Percentiles rank a stretch among this genome's conserved stretches.
These are phyloP conservation scores for Globisporangium uncinulatum DNA, from an alignment of 352 stramenopile species.

Conservation along the genomic window DNA sequence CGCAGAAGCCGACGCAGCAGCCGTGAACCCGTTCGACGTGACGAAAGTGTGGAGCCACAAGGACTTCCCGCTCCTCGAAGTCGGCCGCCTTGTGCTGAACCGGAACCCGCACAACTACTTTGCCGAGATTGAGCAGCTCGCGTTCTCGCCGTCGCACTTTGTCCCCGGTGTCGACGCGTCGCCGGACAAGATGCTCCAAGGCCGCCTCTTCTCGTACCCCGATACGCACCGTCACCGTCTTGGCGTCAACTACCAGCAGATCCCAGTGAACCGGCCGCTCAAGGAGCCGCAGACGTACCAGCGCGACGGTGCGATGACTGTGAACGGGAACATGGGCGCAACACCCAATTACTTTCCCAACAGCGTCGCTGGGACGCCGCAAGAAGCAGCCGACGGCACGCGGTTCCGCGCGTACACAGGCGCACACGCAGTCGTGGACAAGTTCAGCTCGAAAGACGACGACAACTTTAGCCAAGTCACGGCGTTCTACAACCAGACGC, in stretches of 20 bases:
- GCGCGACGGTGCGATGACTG: constrained; percentile 74
- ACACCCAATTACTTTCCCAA: constrained; percentile 89
- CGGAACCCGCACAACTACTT: constrained; percentile 93
- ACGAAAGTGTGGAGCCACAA: constrained; percentile 91
- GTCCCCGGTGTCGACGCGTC: constrained; percentile 88
- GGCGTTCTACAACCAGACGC: constrained; percentile 81
- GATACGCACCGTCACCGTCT: constrained; percentile 87
- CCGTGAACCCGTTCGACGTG: constrained; percentile 90
- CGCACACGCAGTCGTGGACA: constrained; percentile 34
- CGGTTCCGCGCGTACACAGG: constrained; percentile 27
- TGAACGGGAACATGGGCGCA: constrained; percentile 67
- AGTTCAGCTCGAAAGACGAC: constrained; percentile 79
- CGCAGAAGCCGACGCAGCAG: constrained; percentile 46
- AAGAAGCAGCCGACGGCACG: constrained; percentile 18
- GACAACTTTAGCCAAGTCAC: constrained; percentile 88
- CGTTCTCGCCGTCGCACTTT: constrained; percentile 90
- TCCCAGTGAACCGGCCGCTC: constrained; percentile 85
- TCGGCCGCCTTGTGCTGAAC: constrained; percentile 88
- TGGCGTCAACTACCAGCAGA: constrained; percentile 87
- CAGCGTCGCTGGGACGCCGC: constrained; percentile 48
- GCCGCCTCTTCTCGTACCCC: constrained; percentile 84
- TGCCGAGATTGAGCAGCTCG: constrained; percentile 91
- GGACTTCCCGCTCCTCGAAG: constrained; percentile 81
- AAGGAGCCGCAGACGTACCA: constrained; percentile 74
- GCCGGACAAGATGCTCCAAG: constrained; percentile 89